Evolutionary conservation across 306 rosid species (phyloP).

Genomic region (Cucumis melo): DNA sequence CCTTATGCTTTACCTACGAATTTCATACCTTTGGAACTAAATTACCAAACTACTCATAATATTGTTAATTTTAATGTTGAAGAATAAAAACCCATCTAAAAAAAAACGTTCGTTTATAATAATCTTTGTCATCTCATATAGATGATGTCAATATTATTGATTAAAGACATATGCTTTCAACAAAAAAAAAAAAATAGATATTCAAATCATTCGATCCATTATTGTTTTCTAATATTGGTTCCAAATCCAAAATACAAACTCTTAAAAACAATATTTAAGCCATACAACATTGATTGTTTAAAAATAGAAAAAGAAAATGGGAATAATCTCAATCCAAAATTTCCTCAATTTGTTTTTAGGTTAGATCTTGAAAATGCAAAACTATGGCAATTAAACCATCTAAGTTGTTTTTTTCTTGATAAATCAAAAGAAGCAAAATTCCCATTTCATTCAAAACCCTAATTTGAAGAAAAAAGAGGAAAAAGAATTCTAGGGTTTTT

Average conservation of each 20-base stretch:
- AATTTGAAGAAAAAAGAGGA: not conserved
- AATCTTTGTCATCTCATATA: too few species aligned
- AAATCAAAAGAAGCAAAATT: not conserved
- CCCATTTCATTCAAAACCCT: not conserved
- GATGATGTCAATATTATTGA: too few species aligned
- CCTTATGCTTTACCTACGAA: too few species aligned
- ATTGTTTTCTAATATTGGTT: not conserved
- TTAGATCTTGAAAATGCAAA: not conserved
- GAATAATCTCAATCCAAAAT: not conserved
- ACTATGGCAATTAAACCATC: not conserved
- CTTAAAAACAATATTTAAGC: not conserved
- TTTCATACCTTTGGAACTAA: too few species aligned
- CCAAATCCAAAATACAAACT: not conserved
- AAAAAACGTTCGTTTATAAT: too few species aligned
- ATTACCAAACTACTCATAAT: too few species aligned
- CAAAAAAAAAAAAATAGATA: too few species aligned
- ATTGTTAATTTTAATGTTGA: too few species aligned
- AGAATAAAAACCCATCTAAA: too few species aligned
- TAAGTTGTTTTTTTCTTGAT: not conserved
- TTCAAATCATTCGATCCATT: too few species aligned
- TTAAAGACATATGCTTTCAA: too few species aligned
- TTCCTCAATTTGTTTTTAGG: not conserved
- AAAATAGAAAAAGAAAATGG: not conserved
- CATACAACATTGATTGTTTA: not conserved
- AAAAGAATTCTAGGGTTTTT: not conserved